A percentile compares a stretch with the other conserved stretches of the same genome.
These are phyloP conservation scores for Amanita thiersii DNA, from an alignment of 768 basidiomycete species.

Conservation along the genomic window DNA sequence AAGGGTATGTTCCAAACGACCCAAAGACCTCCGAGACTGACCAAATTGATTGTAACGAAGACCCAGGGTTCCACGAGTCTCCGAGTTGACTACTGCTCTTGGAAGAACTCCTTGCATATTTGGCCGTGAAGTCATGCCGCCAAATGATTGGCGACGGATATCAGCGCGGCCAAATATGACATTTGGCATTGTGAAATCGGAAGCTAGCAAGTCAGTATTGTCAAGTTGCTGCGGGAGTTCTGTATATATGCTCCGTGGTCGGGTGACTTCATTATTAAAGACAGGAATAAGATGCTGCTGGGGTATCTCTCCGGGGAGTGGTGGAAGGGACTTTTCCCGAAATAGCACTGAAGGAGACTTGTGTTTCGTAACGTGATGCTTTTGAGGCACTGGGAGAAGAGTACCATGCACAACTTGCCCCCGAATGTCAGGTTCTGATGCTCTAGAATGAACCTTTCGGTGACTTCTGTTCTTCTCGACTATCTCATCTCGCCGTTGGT, in stretches of 20 bases:
- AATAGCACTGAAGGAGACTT: slow-evolving; percentile 20
- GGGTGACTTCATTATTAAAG: slow-evolving; percentile 24
- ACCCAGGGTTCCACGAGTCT: slow-evolving; percentile 27
- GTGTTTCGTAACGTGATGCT: slow-evolving; percentile 14
- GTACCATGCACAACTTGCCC: slow-evolving; percentile 20
- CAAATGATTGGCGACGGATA: slow-evolving; percentile 66
- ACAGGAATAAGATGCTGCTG: slow-evolving; percentile 25
- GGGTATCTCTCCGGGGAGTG: slow-evolving; percentile 51
- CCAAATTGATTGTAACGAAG: slow-evolving; percentile 69
- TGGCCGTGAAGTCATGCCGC: slow-evolving; percentile 54
- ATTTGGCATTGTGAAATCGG: slow-evolving; percentile 53
- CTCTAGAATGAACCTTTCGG: slow-evolving; percentile 42
- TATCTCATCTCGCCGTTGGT: slow-evolving; percentile 21
- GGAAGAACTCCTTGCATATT: slow-evolving; percentile 45
- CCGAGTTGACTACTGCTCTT: slow-evolving; percentile 23
- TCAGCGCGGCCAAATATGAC: slow-evolving; percentile 55
- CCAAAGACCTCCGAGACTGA: slow-evolving; percentile 51
- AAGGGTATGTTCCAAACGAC: slow-evolving; percentile 29
- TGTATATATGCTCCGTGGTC: slow-evolving; percentile 61
- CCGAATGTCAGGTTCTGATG: slow-evolving; percentile 59
- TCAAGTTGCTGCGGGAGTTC: slow-evolving; percentile 47
- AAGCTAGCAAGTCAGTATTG: slow-evolving; percentile 31
- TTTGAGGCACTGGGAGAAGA: slow-evolving; percentile 14
- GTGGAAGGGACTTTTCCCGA: slow-evolving; percentile 73
- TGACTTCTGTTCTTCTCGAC: slow-evolving; percentile 22